Evolutionary conservation across 768 basidiomycete genomes (phyloP).

Genomic region (Butyriboletus loyo): DNA sequence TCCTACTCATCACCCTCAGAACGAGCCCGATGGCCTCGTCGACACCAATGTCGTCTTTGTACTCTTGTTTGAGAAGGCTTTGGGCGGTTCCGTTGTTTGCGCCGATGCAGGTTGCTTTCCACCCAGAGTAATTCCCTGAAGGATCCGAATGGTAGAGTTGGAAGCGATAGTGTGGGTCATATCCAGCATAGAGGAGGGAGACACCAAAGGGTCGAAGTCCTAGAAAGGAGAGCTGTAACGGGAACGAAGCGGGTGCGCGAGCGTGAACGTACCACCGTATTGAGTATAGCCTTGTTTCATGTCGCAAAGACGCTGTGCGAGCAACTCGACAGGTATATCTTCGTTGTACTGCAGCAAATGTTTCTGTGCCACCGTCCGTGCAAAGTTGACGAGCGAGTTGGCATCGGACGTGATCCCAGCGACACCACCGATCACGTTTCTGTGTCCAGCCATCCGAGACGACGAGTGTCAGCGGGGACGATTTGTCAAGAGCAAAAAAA

Average conservation of each 20-base stretch:
- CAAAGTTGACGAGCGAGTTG: slow-evolving; percentile 94
- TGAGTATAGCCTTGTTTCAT: slow-evolving; percentile 99
- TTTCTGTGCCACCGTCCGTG: slow-evolving; percentile 84
- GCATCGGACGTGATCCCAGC: slow-evolving; percentile 97
- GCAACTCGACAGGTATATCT: slow-evolving; percentile 95
- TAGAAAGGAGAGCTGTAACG: background rate
- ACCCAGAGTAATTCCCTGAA: slow-evolving; percentile 96
- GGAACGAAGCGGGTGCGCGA: background rate
- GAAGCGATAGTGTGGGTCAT: slow-evolving; percentile 93
- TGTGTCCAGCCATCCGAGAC: slow-evolving; percentile 29
- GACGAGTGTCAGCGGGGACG: background rate
- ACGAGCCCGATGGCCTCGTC: slow-evolving; percentile 93
- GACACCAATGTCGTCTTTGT: slow-evolving; percentile 90
- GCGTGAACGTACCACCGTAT: slow-evolving; percentile 69
- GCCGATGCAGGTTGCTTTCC: slow-evolving; percentile 99
- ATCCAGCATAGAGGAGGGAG: slow-evolving; percentile 93
- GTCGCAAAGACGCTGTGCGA: slow-evolving; percentile 91
- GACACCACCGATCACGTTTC: slow-evolving; percentile 93
- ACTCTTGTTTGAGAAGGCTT: slow-evolving; percentile 95
- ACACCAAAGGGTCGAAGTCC: slow-evolving; percentile 98
- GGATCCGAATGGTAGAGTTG: slow-evolving; percentile 99
- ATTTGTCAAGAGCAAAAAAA: background rate
- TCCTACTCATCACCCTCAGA: slow-evolving; percentile 96
- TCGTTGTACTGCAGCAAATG: slow-evolving; percentile 92
- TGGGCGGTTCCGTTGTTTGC: slow-evolving; percentile 97